Conservation (phyloP, 208 protist genomes). For the Acanthamoeba quina region DNA sequence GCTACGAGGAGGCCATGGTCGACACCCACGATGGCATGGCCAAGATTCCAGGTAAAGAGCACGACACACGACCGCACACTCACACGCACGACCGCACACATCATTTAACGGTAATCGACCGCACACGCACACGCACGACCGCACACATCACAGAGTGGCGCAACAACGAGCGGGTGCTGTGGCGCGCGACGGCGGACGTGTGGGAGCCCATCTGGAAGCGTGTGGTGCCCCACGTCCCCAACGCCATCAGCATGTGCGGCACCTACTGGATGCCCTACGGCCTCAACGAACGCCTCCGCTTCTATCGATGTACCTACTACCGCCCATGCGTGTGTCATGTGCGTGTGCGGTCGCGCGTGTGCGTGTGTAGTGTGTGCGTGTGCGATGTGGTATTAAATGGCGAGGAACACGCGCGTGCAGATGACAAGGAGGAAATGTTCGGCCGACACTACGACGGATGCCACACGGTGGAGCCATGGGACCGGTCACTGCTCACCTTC, state of each 20-base stretch:
- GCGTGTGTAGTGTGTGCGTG: no score
- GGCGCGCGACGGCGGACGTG: conserved; percentile 1
- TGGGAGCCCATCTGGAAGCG: conserved; percentile 67
- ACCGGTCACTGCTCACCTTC: conserved; percentile 58
- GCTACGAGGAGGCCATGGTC: conserved; percentile 54
- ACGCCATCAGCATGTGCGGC: background rate
- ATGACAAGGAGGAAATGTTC: conserved; percentile 59
- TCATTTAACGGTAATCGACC: no score
- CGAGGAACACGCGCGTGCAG: background rate
- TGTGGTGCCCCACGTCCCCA: background rate
- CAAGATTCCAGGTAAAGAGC: background rate
- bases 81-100: no score
- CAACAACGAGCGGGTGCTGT: conserved; percentile 74
- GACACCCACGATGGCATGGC: conserved; percentile 9
- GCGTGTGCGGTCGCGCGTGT: no score
- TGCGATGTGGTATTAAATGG: background rate
- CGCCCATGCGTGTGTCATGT: no score
- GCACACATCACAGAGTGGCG: no score
- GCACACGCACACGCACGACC: no score
- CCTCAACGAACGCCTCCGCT: conserved; percentile 73
- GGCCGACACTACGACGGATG: conserved; percentile 50
- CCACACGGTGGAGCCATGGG: background rate
- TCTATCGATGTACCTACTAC: conserved; percentile 74
- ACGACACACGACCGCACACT: no score
- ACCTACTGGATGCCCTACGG: conserved; percentile 18